Percentiles rank a stretch among this genome's conserved stretches.
Evolutionary conservation across 2,329 filamentous ascomycete species (phyloP).

Genomic region (Zarea fungicola): DNA sequence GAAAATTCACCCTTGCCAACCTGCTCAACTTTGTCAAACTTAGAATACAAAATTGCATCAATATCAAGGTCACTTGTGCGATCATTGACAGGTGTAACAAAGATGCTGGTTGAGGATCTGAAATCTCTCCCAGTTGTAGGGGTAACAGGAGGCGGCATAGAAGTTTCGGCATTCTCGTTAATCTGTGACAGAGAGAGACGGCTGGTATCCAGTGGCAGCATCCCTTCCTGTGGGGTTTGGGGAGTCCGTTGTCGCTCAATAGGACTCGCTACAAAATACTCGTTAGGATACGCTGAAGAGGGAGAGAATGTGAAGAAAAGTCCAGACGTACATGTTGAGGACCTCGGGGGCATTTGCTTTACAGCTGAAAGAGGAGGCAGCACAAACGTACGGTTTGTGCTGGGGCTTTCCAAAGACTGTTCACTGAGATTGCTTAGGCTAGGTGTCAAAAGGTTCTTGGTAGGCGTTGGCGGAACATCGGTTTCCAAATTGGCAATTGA

Average conservation of each 20-base stretch:
- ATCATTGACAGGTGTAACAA: constrained; percentile 65
- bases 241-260: constrained; percentile 58
- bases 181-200: constrained; percentile 73
- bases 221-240: constrained; percentile 71
- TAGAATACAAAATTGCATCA: constrained; percentile 65
- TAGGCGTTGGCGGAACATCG: constrained; percentile 90
- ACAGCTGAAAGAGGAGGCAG: constrained; percentile 38
- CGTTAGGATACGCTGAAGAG: constrained; percentile 22
- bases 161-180: constrained; percentile 30
- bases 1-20: constrained; percentile 92
- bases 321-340: constrained; percentile 39
- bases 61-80: constrained; percentile 63
- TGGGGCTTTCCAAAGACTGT: constrained; percentile 42
- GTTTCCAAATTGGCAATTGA: constrained; percentile 28
- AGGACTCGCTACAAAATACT: constrained; percentile 64
- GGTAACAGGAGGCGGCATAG: constrained; percentile 62
- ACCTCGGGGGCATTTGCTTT: constrained; percentile 30
- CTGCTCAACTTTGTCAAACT: constrained; percentile 76
- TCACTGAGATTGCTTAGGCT: constrained; percentile 36
- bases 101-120: constrained; percentile 44
- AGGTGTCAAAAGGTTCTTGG: constrained; percentile 58
- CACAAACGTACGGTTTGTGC: constrained; percentile 39
- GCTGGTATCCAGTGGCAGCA: constrained; percentile 74
- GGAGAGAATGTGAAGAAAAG: too few relatives aligned
- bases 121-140: constrained; percentile 61